phyloP scores from a whole-genome alignment of 306 rosid genomes.

The Citrullus amarus region DNA sequence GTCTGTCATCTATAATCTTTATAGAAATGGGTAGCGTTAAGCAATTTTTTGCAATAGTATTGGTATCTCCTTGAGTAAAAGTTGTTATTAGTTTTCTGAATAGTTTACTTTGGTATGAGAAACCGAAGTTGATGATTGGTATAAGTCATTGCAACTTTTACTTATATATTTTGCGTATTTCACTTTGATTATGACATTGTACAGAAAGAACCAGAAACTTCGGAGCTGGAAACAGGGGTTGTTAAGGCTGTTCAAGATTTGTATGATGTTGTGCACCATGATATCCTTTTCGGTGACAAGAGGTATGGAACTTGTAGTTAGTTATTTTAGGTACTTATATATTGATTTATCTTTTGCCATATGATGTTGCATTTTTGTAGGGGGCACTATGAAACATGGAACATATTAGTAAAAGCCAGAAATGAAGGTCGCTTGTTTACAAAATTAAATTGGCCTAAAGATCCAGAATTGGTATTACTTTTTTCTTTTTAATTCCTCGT shows the following conservation, averaged over 20 bases:
- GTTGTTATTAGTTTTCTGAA: background rate
- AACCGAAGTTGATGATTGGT: background rate
- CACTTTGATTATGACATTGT: conserved; percentile 2
- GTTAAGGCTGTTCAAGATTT: conserved; percentile 81
- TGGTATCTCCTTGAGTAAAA: background rate
- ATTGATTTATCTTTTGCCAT: background rate
- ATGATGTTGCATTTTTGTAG: conserved; percentile 23
- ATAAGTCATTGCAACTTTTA: background rate
- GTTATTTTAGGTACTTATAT: background rate
- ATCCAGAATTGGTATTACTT: conserved; percentile 49
- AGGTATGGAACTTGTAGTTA: conserved; percentile 35
- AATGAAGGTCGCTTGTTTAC: conserved; percentile 63
- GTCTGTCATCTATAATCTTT: background rate
- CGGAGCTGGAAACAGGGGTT: conserved; percentile 64
- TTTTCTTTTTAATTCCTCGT: background rate
- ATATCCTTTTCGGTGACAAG: conserved; percentile 51
- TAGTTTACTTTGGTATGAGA: background rate
- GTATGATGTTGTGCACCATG: conserved; percentile 70
- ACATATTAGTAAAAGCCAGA: conserved; percentile 49
- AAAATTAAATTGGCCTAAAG: conserved; percentile 75
- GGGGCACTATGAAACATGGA: conserved; percentile 63
- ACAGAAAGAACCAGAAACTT: conserved; percentile 54
- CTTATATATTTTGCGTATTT: background rate
- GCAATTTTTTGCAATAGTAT: background rate
- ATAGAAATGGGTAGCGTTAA: background rate